Base-by-base conservation (phyloP, 495 filamentous ascomycete species). In the Penicillium cataractarum region DNA sequence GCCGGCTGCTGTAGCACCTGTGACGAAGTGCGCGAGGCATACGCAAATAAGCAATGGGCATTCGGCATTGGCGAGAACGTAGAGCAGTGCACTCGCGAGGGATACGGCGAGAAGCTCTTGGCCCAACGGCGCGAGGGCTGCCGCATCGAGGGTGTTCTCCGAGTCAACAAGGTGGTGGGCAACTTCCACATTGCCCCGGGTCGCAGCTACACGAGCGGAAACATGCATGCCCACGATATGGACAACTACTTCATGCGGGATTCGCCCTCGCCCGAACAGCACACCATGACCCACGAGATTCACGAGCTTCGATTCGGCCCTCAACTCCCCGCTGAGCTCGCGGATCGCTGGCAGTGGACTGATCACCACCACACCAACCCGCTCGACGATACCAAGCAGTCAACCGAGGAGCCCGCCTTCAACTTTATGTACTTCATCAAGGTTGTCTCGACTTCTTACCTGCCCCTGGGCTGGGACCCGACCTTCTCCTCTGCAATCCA, bases 351-450 rank as follows among this genome's bases (percentile, higher is more conserved):
- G 81, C 86, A 87, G 22, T 96, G 91, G 92, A 91, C 90, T 15
- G 93, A 92, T 71, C 91, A 96, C 74, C 92, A 96, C 75, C 92
- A 97, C 75, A 73, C 89, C 31, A 97, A 98, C 74, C 95, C 95
- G 2, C 84, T 99, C n/a, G 96, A 99, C 66, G 82, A 81, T 52
- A 91, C 90, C 9, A 76, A 82, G 65, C 93, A 97, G 80, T 72
- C 78, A 48, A 94, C 93, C 10, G 77, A 87, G 24, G 92, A 97
- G 65, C 85, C 90, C 54, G 89, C 88, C 40, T 97, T 83, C 82
- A 99, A 97, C 76, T 99, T 88, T 72, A 97, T 97, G 93, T 99
- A 99, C 81, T 99, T 98, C 73, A 83, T 99, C 74, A 99, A 99
- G 78, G 93, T 99, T 49, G 95, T 99, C 37, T 90, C 89, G 9